These are phyloP conservation scores for Whalleya microplaca DNA, from an alignment of 2,329 filamentous ascomycete species.

Conservation along the genomic window DNA sequence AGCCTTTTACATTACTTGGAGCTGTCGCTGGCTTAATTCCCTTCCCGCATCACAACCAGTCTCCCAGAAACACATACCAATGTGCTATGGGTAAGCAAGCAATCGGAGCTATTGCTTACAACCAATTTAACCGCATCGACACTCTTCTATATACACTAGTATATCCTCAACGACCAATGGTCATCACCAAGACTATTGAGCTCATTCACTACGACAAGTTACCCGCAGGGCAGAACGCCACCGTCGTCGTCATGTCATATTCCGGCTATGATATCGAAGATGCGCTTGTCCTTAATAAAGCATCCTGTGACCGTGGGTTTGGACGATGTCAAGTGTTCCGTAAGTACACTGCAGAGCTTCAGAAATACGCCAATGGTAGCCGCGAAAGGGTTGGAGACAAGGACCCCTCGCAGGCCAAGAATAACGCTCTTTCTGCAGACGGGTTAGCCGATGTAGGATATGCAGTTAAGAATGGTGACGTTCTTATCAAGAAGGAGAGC, in stretches of 20 bases:
- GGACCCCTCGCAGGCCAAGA: constrained; percentile 62
- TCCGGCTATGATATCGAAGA: constrained; percentile 99
- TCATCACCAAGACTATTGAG: constrained; percentile 95
- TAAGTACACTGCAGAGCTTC: constrained; percentile 85
- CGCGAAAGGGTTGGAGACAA: constrained; percentile 69
- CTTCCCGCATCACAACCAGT: constrained; percentile 98
- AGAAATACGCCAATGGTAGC: constrained; percentile 84
- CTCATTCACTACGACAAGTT: constrained; percentile 97
- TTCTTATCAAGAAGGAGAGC: constrained; percentile 87
- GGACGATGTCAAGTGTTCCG: constrained; percentile 98
- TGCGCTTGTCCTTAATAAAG: constrained; percentile 94
- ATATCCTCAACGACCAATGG: constrained; percentile 96
- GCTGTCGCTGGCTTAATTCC: constrained; percentile 96
- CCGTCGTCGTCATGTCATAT: constrained; percentile 98
- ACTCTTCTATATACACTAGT: constrained; percentile 96
- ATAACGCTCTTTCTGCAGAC: constrained; percentile 79
- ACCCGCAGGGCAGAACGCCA: constrained; percentile 94
- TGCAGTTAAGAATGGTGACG: constrained; percentile 75
- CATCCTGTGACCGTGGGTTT: constrained; percentile 91
- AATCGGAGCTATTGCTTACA: constrained; percentile 96
- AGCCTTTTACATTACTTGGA: constrained; percentile 94
- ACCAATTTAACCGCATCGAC: constrained; percentile 96
- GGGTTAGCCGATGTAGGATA: constrained; percentile 87
- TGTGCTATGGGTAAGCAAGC: constrained; percentile 99
- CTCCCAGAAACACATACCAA: constrained; percentile 97